Percentiles rank a stretch among this genome's conserved stretches.
Conservation (phyloP, 768 basidiomycete genomes). For the Naganishia vaughanmartiniae region DNA sequence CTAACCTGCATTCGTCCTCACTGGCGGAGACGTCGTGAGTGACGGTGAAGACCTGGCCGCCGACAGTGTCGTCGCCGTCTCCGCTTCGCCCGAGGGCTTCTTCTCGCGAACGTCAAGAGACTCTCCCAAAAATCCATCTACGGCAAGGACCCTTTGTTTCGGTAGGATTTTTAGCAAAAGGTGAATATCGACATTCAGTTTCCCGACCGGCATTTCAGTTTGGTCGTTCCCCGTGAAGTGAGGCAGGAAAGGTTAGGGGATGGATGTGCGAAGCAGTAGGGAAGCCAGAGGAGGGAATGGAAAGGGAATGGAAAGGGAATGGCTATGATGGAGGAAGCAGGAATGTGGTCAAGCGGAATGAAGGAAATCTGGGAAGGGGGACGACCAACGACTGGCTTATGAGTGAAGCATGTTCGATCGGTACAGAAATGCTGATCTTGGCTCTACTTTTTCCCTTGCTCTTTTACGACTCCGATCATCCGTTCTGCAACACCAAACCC, state of each 20-base stretch:
- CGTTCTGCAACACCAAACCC: not conserved
- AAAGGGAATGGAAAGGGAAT: not conserved
- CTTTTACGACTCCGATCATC: not conserved
- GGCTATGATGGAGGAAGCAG: not conserved
- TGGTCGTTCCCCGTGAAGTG: not conserved
- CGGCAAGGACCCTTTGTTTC: slow-evolving; percentile 21
- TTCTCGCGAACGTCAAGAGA: slow-evolving; percentile 24
- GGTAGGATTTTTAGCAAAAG: slow-evolving; percentile 25
- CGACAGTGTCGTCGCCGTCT: not conserved
- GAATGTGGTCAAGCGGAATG: not conserved
- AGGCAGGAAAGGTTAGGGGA: not conserved
- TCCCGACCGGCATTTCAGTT: not conserved
- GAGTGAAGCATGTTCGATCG: slow-evolving; percentile 3
- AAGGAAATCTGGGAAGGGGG: not conserved
- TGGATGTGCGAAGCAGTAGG: not conserved
- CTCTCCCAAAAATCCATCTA: slow-evolving; percentile 19
- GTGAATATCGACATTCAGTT: slow-evolving; percentile 10
- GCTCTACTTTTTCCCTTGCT: not conserved
- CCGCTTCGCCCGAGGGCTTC: not conserved
- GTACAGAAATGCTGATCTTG: slow-evolving; percentile 10
- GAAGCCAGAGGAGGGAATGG: not conserved
- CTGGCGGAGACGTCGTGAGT: slow-evolving; percentile 7
- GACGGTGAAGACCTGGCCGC: slow-evolving; percentile 17
- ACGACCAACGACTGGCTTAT: not conserved
- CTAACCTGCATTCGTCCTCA: not conserved